Evolutionary conservation across 2,329 filamentous ascomycete species (phyloP).

Genomic region (Colletotrichum liaoningense): DNA sequence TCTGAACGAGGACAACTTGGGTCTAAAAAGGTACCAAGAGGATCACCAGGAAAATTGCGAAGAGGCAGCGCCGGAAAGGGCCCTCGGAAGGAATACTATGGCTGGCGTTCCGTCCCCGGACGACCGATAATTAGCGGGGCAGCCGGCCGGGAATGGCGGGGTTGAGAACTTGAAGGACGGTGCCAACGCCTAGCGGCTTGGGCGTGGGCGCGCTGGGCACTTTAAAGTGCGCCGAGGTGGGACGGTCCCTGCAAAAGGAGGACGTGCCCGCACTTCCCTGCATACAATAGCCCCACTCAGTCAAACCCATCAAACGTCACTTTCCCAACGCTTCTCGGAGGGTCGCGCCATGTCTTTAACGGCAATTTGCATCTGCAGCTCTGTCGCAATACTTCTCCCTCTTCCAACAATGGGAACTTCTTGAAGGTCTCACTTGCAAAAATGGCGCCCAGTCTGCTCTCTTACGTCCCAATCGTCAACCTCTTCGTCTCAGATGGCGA

Average conservation of each 20-base stretch:
- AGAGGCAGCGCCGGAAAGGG: neutral
- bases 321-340: conserved; percentile 28
- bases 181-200: conserved; percentile 2
- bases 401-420: conserved; percentile 1
- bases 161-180: conserved; percentile 1
- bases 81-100: neutral
- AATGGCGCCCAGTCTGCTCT: conserved; percentile 51
- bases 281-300: conserved; percentile 15
- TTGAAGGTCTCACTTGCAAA: neutral
- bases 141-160: conserved; percentile 23
- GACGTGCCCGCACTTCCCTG: conserved; percentile 13
- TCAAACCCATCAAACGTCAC: conserved; percentile 34
- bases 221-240: conserved; percentile 12
- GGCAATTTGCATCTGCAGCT: neutral
- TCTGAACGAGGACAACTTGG: too few species aligned
- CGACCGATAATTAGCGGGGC: conserved; percentile 9
- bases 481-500: conserved; percentile 45
- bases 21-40: too few species aligned
- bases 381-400: neutral
- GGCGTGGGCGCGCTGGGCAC: conserved; percentile 14
- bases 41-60: too few species aligned
- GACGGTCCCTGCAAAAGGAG: conserved; percentile 9
- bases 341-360: conserved; percentile 27
- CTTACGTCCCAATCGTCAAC: conserved; percentile 55
- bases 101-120: conserved; percentile 5